Evolutionary conservation across 1,139 yeast species (phyloP).

Genomic region (Zygoascus meyerae): DNA sequence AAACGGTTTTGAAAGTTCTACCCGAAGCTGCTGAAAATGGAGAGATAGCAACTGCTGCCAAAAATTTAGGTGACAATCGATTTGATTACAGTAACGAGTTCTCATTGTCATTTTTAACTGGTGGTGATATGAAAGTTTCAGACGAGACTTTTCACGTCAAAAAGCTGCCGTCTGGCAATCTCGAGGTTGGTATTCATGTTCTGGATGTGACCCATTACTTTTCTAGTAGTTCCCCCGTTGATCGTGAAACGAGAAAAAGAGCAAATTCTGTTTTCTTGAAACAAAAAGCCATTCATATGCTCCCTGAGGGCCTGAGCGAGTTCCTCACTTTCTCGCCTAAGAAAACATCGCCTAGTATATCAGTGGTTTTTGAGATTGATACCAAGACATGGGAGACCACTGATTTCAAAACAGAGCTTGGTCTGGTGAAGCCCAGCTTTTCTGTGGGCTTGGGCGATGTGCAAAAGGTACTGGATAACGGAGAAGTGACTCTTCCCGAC

Average conservation of each 20-base stretch:
- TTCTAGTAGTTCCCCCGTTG: conserved; percentile 67
- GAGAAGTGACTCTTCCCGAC: conserved; percentile 13
- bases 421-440: conserved; percentile 52
- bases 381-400: conserved; percentile 66
- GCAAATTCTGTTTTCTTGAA: conserved; percentile 86
- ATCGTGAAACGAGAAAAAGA: conserved; percentile 85
- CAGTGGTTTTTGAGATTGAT: conserved; percentile 78
- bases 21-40: conserved; percentile 23
- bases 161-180: conserved; percentile 49
- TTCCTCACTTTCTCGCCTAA: conserved; percentile 58
- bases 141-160: conserved; percentile 81
- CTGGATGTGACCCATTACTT: conserved; percentile 72
- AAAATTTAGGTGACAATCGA: conserved; percentile 37
- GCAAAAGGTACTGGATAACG: conserved; percentile 27
- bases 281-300: conserved; percentile 63
- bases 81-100: conserved; percentile 57
- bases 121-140: conserved; percentile 53
- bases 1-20: conserved; percentile 39
- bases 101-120: conserved; percentile 48
- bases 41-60: conserved; percentile 32
- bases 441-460: conserved; percentile 32
- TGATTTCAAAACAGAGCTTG: conserved; percentile 73
- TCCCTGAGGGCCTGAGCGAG: conserved; percentile 61
- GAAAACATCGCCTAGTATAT: conserved; percentile 60
- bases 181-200: conserved; percentile 74